Base-by-base conservation (phyloP, 257 asterid genomes). In the Rubia yunnanensis region DNA sequence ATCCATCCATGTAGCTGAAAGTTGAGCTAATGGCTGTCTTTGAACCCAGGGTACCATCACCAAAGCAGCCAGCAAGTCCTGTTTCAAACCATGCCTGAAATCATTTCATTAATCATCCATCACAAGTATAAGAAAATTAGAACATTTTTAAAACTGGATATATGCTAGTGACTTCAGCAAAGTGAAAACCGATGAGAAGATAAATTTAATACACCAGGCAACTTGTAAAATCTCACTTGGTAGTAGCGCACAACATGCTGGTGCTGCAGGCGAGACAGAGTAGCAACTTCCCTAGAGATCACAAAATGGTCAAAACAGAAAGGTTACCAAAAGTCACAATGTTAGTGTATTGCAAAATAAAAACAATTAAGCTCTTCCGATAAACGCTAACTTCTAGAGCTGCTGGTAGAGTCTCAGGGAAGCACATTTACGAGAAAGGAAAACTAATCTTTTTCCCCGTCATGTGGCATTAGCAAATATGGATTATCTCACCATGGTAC, bases 41-140 rank as follows among this genome's bases (percentile, higher is more conserved):
- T 44, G 95, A 83, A 76, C 86, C 87, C 83, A 77, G 82, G 70
- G 72, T 72, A 56, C 76, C 78, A 76, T 76, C 86, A 70, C 69
- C 87, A 76, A 53, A 72, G 72, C 71, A 78, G 69, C 81, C 92
- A 63, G 79, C 75, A 80, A 82, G 77, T 74, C 99, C 97, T 66
- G 91, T 76, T 80, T 89, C 99, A 81, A 86, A 89, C 99, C 99
- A 92, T 65, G 99, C 99, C 97, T 92, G 88, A 67, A 82, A 77
- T 64, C 41, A 63, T 63, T 53, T 38, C 74, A 70, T 65, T 2
- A 48, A 60, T 46, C 69, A 60, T 55, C 39, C 60, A 72, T 71
- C 27, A 70, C 49, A 48, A 63, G 38, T 34, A 65, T 17, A 74
- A 65, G 56, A 10, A 14, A 44, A 39, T 50, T 26, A 68, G 10